phyloP scores from a whole-genome alignment of 305 asterid genomes.

The Fraxinus nigra region DNA sequence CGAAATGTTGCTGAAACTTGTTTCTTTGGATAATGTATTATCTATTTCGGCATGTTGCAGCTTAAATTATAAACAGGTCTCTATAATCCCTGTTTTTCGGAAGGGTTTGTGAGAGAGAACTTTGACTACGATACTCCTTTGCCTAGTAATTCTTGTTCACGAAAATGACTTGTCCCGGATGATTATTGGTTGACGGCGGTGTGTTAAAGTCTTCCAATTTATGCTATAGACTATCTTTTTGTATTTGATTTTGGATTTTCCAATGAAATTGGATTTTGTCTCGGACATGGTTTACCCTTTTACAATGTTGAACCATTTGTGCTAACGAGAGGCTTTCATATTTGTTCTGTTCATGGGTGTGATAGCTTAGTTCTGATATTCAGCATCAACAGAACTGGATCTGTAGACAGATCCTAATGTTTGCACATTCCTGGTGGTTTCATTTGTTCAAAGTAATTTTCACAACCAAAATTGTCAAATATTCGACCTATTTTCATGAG shows the following conservation, averaged over 20 bases:
- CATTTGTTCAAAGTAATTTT: background rate
- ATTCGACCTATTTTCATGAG: background rate
- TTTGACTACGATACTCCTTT: background rate
- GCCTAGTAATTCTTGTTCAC: background rate
- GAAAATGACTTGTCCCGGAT: background rate
- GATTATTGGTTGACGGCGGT: background rate
- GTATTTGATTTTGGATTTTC: background rate
- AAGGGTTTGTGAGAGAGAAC: background rate
- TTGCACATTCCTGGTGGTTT: background rate
- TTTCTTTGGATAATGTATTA: background rate
- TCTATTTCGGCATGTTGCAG: background rate
- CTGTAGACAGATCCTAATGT: background rate
- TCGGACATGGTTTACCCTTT: background rate
- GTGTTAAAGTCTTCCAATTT: background rate
- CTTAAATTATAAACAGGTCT: background rate
- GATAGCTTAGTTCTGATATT: background rate
- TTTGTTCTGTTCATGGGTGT: background rate
- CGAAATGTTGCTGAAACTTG: background rate
- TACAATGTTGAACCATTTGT: background rate
- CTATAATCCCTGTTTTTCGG: background rate
- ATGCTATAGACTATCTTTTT: background rate
- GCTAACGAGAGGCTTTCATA: background rate
- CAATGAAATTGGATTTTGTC: background rate
- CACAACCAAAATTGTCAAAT: background rate
- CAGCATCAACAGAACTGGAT: background rate